These are phyloP conservation scores for Neurospora sp. DNA, from an alignment of 2,329 filamentous ascomycete species.

Conservation along the genomic window DNA sequence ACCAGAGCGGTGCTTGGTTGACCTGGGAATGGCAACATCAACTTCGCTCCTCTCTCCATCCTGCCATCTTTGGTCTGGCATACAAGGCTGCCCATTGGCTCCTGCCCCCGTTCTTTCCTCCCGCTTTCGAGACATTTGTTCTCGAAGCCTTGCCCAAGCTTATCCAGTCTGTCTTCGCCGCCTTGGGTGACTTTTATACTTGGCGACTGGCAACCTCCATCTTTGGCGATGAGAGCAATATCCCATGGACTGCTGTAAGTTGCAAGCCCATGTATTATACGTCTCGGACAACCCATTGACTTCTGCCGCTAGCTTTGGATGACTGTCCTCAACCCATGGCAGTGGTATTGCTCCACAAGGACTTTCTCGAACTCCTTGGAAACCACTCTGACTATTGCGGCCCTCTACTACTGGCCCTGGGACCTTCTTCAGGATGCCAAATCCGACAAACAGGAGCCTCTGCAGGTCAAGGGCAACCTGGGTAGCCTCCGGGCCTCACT, in stretches of 20 bases:
- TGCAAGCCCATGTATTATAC: background rate
- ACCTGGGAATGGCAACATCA: conserved; percentile 97
- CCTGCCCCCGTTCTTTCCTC: conserved; percentile 37
- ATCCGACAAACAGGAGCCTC: conserved; percentile 29
- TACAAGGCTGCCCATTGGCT: conserved; percentile 55
- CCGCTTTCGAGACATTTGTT: conserved; percentile 50
- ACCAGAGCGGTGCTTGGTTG: conserved; percentile 72
- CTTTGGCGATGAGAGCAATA: conserved; percentile 56
- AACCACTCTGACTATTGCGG: conserved; percentile 73
- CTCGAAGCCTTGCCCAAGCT: conserved; percentile 65
- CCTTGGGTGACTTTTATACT: conserved; percentile 73
- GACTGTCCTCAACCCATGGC: conserved; percentile 74
- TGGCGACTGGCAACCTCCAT: conserved; percentile 70
- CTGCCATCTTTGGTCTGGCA: conserved; percentile 68
- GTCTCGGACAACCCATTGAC: conserved; percentile 1
- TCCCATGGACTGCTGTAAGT: conserved; percentile 62
- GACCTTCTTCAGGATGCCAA: conserved; percentile 42
- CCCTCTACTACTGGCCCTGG: conserved; percentile 84
- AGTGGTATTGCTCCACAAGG: conserved; percentile 89
- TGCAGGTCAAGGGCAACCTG: conserved; percentile 14
- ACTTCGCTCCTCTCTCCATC: conserved; percentile 83
- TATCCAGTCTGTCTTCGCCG: conserved; percentile 68
- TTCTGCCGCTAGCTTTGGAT: conserved; percentile 50
- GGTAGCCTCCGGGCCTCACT: conserved; percentile 53
- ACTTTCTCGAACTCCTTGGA: conserved; percentile 94